Evolutionary conservation across 345 rosid species (phyloP), one percentile per base, ranked within the genome.

Genomic region (Ricinus communis): DNA sequence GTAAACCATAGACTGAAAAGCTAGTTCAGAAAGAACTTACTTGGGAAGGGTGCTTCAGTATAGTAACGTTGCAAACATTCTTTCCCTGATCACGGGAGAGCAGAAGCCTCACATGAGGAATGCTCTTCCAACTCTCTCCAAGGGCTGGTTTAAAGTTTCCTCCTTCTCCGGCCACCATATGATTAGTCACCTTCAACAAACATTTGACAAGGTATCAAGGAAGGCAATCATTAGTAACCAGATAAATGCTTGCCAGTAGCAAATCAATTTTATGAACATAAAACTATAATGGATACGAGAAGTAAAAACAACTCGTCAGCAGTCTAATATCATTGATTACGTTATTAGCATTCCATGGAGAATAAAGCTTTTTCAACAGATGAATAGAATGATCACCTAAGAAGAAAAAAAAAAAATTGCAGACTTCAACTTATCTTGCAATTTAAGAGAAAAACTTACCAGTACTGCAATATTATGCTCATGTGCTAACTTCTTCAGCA

Each of bases 71-170:
- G 82, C 73, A 71, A 61, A 63, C 56, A 61, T 52, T 76, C 76
- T 76, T 88, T 45, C 70, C 80, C 36, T 43, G 77, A 62, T 85
- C 83, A 19, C 76, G 82, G 24, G 85, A 83, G 31, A 90, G 78
- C 72, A 83, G 72, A 60, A 93, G 88, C 84, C 97, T 87, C 74
- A 79, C 83, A 63, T 93, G 94, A 30, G 98, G 91, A 60, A 93
- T 79, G 78, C 82, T 84, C 83, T 90, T 90, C 98, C 98, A 92
- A 70, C 83, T 83, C 85, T 90, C 93, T 52, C 98, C 98, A 36
- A 90, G 93, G 72, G 98, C 96, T 30, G 96, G 96, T 82, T 90
- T 93, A 50, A 61, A 73, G 59, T 68, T 69, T 62, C 95, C 90
- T 51, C 85, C 88, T 59, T 83, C 93, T 77, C 94, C 91, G 60